Conservation (phyloP, 106 monocot genomes). For the Agapanthus africanus region DNA sequence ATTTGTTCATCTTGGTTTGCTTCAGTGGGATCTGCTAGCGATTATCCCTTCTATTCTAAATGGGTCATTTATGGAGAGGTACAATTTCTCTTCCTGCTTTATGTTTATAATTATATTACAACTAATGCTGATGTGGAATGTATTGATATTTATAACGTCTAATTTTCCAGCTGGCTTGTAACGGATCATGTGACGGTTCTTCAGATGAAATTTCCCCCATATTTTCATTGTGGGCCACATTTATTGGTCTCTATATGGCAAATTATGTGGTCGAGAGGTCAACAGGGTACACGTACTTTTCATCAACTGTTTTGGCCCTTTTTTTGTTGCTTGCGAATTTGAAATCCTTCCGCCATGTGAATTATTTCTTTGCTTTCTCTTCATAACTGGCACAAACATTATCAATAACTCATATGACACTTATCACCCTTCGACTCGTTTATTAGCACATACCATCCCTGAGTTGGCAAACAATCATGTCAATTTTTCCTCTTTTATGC, state of each 20-base stretch:
- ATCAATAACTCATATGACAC: too few species aligned
- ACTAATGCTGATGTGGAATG: neutral
- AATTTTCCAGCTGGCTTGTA: constrained; percentile 76
- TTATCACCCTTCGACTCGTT: too few species aligned
- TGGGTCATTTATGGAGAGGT: constrained; percentile 99
- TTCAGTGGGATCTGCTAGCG: constrained; percentile 88
- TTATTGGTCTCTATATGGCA: constrained; percentile 97
- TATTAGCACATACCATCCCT: too few species aligned
- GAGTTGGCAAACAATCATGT: too few species aligned
- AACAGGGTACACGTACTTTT: constrained; percentile 66
- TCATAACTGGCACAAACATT: too few species aligned
- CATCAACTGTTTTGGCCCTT: neutral
- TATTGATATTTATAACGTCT: neutral
- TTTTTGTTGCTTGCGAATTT: neutral
- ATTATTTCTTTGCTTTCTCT: too few species aligned
- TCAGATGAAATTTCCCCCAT: constrained; percentile 94
- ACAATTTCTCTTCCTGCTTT: constrained; percentile 7
- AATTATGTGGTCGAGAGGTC: constrained; percentile 97
- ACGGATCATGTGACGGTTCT: constrained; percentile 63
- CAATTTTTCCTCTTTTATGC: too few species aligned
- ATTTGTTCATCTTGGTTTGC: constrained; percentile 98
- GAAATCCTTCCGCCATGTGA: too few species aligned
- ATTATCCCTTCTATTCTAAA: constrained; percentile 90
- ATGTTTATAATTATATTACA: constrained; percentile 1
- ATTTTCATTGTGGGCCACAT: constrained; percentile 97